Conservation (phyloP, 75 land plant species). For the Selaginella moellendorffii region DNA sequence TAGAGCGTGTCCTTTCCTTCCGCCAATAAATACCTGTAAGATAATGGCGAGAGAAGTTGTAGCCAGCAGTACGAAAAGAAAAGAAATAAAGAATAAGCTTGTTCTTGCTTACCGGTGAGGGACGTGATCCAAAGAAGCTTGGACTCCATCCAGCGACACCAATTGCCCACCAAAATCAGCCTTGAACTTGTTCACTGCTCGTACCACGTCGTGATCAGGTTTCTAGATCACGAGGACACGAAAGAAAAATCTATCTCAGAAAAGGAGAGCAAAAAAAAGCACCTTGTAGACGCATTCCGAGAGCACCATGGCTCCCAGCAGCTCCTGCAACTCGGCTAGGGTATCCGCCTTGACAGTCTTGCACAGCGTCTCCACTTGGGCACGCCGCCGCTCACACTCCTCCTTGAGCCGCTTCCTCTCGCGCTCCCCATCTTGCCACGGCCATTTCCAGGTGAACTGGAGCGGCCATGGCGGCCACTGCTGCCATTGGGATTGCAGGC, state of each 20-base stretch:
- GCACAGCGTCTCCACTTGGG: constrained; percentile 50
- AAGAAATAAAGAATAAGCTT: too few relatives aligned
- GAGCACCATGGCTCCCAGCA: constrained; percentile 85
- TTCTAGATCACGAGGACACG: too few relatives aligned
- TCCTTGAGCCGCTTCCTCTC: constrained; percentile 28
- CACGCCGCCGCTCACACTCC: constrained; percentile 40
- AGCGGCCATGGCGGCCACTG: constrained; percentile 17
- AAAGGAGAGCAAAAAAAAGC: too few relatives aligned
- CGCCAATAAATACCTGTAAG: constrained; percentile 67
- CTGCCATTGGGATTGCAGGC: constrained; percentile 4
- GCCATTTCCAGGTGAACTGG: constrained; percentile 38
- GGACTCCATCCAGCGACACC: constrained; percentile 61
- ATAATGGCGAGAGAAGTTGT: too few relatives aligned
- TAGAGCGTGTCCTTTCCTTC: constrained; percentile 85
- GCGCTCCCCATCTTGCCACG: constrained; percentile 31
- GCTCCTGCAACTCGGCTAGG: constrained; percentile 68
- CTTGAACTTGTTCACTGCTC: constrained; percentile 73
- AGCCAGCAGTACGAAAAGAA: too few relatives aligned
- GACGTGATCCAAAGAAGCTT: constrained; percentile 82
- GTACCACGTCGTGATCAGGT: constrained; percentile 71
- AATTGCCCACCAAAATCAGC: constrained; percentile 94
- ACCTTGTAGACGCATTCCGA: constrained; percentile 96
- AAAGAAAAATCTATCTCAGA: too few relatives aligned
- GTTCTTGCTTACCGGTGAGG: constrained; percentile 57
- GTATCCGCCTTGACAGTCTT: constrained; percentile 59